Conservation (phyloP, 768 basidiomycete genomes). For the Pisolithus microcarpus region DNA sequence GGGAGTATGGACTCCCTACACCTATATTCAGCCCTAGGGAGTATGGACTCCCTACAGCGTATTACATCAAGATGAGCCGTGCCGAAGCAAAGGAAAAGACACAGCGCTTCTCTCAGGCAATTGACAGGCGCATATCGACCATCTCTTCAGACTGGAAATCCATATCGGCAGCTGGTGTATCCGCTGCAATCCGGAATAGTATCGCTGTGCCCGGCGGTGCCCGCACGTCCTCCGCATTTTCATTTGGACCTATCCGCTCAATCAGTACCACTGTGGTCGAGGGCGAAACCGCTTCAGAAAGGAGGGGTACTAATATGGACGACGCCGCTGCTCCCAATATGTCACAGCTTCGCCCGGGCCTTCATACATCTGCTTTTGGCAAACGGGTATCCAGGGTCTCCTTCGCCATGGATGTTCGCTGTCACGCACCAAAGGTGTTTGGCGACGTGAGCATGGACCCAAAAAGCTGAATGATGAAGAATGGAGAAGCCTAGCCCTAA, state of each 20-base stretch:
- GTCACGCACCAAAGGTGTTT: too few species aligned
- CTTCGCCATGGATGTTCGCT: too few species aligned
- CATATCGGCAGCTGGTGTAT: conserved; percentile 62
- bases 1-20: too few species aligned
- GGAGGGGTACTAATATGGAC: conserved; percentile 31
- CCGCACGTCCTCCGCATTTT: conserved; percentile 43
- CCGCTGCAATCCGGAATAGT: conserved; percentile 64
- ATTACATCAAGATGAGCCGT: conserved; percentile 52
- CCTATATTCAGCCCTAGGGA: too few species aligned
- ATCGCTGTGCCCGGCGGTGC: conserved; percentile 42
- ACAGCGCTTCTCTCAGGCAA: too few species aligned
- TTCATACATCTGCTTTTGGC: conserved; percentile 42
- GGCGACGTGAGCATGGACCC: too few species aligned
- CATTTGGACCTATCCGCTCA: conserved; percentile 53
- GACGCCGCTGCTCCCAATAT: conserved; percentile 19
- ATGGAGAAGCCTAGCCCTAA: too few species aligned
- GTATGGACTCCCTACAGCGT: too few species aligned
- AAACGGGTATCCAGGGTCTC: conserved; percentile 59
- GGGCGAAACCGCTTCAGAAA: conserved; percentile 29
- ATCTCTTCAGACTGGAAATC: conserved; percentile 82
- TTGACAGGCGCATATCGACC: too few species aligned
- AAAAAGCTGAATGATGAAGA: too few species aligned
- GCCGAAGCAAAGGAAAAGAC: too few species aligned
- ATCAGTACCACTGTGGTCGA: conserved; percentile 38
- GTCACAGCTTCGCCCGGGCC: conserved; percentile 47